Percentiles rank a stretch among this genome's conserved stretches.
Conservation (phyloP, 2,329 filamentous ascomycete genomes). For the Kalaharituber pfeilii region DNA sequence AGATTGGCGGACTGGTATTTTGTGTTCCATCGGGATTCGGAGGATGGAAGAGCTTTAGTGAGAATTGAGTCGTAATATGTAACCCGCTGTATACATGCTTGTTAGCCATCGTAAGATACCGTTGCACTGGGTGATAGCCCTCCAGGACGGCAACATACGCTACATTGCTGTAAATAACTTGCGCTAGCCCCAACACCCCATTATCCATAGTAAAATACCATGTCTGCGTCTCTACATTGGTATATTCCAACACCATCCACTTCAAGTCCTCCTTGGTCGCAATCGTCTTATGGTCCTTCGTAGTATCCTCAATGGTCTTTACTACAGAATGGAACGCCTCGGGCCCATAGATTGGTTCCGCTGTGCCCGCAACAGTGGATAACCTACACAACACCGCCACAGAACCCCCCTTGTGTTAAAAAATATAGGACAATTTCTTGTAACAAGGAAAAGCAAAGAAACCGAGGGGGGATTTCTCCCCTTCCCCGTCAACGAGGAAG, state of each 20-base stretch:
- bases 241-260: conserved; percentile 68
- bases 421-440: neutral
- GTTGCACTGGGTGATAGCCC: neutral
- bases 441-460: conserved; percentile 13
- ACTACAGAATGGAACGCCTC: conserved; percentile 73
- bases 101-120: neutral
- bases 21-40: conserved; percentile 42
- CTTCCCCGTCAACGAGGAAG: conserved; percentile 3
- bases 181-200: conserved; percentile 59
- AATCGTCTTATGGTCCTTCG: conserved; percentile 45
- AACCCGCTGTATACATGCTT: conserved; percentile 49
- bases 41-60: conserved; percentile 73
- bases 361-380: conserved; percentile 75
- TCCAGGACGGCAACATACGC: conserved; percentile 41
- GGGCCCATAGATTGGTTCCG: conserved; percentile 89
- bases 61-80: conserved; percentile 83
- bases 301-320: conserved; percentile 26
- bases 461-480: conserved; percentile 16
- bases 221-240: conserved; percentile 82
- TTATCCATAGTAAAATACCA: conserved; percentile 77
- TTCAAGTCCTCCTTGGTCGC: conserved; percentile 41
- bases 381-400: conserved; percentile 33
- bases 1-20: conserved; percentile 33
- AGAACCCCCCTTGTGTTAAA: no score
- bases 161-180: conserved; percentile 97